These are phyloP conservation scores for Fraxinus paxiana DNA, from an alignment of 305 asterid genomes.

Conservation along the genomic window DNA sequence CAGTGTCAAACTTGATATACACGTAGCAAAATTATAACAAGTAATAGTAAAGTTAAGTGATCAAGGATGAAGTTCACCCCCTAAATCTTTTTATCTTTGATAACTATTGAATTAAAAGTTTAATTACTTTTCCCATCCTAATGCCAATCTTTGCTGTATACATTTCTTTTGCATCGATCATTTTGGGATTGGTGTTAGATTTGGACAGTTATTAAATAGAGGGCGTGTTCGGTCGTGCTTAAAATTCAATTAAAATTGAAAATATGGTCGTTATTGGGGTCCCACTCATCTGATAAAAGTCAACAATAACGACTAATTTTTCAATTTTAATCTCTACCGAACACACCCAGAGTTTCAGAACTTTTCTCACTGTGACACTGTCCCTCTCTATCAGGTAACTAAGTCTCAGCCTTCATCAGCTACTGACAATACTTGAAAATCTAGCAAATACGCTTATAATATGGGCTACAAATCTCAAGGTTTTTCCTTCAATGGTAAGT, in stretches of 20 bases:
- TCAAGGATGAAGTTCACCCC: neutral
- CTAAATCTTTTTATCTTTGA: neutral
- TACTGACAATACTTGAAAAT: neutral
- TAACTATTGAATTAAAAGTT: neutral
- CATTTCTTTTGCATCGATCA: neutral
- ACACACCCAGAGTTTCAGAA: neutral
- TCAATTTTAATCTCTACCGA: too few species aligned
- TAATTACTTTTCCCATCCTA: neutral
- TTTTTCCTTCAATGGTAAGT: too few species aligned
- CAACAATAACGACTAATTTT: too few species aligned
- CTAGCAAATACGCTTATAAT: too few species aligned
- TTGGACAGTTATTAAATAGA: neutral
- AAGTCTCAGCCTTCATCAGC: neutral
- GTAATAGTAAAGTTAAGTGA: neutral
- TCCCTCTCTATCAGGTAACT: neutral
- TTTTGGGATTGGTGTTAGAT: neutral
- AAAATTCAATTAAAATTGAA: too few species aligned
- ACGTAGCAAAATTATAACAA: too few species aligned
- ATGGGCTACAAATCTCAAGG: too few species aligned
- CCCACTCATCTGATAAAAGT: too few species aligned
- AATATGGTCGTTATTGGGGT: too few species aligned
- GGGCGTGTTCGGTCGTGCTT: too few species aligned
- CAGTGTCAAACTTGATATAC: too few species aligned
- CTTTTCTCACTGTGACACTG: neutral
- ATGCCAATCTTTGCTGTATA: neutral